Evolutionary conservation across 805 yeast genomes (phyloP), one percentile per base, ranked within the genome.

Genomic region (Ogataea sp.): DNA sequence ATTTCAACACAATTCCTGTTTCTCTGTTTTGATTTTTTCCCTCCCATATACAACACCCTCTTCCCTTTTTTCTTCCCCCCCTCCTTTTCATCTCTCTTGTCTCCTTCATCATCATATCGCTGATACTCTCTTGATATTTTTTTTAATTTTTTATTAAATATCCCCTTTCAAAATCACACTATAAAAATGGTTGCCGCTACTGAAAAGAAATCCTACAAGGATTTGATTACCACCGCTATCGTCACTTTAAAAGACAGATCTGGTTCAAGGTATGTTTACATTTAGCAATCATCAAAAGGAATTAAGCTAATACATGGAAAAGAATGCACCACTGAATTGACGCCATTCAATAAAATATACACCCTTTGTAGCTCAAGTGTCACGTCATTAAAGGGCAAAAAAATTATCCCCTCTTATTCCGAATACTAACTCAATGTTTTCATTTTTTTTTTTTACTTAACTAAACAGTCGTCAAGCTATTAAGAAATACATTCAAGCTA

Each of bases 401-500:
- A n/a, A n/a, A n/a, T n/a, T n/a, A n/a, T n/a, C n/a, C n/a, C n/a
- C n/a, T 5, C 13, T 9, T 26, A 9, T 28, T 37, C 27, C 14
- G n/a, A 14, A 21, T 49, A 51, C 50, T 48, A 45, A 45, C 50
- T 34, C 20, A 17, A 25, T 27, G 18, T 37, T 16, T 25, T 25
- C 11, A 14, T n/a, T 24, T 24, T 16, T 45, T 24, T 32, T 35
- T 34, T 20, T 20, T 44, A 26, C 30, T 36, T 36, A 33, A 14
- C n/a, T 11, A 23, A 32, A 17, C 40, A 74, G 88, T 52, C 89
- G 96, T 61, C 90, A 83, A 60, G 90, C 93, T 11, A 70, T 88
- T 56, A 88, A 87, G 73, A 86, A 86, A 63, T 84, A 77, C 62
- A 78, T 87, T 48, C 78, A 73, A 62, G 64, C 79, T 56, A 73